Evolutionary conservation across 2,329 filamentous ascomycete species (phyloP).

Genomic region (Cytospora mali): DNA sequence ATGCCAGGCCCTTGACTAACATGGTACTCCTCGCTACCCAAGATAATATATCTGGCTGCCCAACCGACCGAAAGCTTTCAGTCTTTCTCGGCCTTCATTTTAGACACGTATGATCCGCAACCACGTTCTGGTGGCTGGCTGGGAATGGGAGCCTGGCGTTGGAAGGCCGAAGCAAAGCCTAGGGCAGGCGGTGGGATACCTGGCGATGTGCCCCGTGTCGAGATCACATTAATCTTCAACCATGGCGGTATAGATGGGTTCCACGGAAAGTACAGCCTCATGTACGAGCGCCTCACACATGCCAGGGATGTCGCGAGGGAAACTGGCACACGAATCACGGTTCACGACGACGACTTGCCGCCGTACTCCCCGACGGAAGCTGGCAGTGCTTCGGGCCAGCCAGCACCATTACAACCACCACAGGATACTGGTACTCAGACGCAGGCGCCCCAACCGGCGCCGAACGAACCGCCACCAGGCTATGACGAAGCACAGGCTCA

Average conservation of each 20-base stretch:
- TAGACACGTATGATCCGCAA: conserved; percentile 84
- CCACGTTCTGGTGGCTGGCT: conserved; percentile 67
- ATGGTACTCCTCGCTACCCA: conserved; percentile 17
- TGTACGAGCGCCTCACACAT: conserved; percentile 82
- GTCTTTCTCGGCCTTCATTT: conserved; percentile 86
- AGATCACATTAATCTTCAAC: conserved; percentile 86
- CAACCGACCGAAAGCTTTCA: conserved; percentile 70
- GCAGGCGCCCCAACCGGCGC: conserved; percentile 41
- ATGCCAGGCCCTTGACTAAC: background rate
- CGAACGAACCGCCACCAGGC: conserved; percentile 81
- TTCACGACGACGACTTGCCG: conserved; percentile 74
- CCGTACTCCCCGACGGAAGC: conserved; percentile 63
- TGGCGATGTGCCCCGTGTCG: conserved; percentile 69
- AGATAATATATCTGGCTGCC: conserved; percentile 87
- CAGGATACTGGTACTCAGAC: conserved; percentile 30
- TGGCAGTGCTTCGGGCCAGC: conserved; percentile 32
- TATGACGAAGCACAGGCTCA: conserved; percentile 91
- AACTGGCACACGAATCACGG: conserved; percentile 65
- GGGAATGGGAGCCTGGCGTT: conserved; percentile 91
- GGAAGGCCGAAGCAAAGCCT: conserved; percentile 78
- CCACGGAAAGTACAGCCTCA: conserved; percentile 76
- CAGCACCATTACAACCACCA: conserved; percentile 32
- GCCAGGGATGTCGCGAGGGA: conserved; percentile 75
- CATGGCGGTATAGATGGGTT: conserved; percentile 96
- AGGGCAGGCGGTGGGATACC: conserved; percentile 84